Evolutionary conservation across 2,329 filamentous ascomycete genomes (phyloP).

Genomic region (Dothideomycetes sp.): DNA sequence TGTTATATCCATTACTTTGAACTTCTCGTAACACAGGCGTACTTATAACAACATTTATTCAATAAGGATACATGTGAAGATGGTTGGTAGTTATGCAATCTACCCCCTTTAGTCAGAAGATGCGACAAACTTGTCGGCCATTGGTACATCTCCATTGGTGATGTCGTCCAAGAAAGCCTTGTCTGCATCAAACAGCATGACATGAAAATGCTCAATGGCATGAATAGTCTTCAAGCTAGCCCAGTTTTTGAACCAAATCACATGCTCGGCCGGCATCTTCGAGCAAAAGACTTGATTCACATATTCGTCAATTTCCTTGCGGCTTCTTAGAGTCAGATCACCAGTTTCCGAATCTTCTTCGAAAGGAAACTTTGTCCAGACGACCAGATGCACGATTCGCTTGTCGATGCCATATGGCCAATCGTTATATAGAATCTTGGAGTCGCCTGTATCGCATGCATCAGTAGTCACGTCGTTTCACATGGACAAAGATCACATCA

Average conservation of each 20-base stretch:
- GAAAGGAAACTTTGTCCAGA: constrained; percentile 86
- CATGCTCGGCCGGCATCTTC: constrained; percentile 37
- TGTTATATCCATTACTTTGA: too few species aligned
- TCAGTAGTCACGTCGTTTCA: constrained; percentile 8
- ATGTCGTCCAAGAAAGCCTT: constrained; percentile 56
- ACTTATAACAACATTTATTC: too few species aligned
- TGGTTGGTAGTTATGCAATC: too few species aligned
- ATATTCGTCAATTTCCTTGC: constrained; percentile 57
- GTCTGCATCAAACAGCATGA: constrained; percentile 76
- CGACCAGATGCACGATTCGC: constrained; percentile 71
- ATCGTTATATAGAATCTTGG: constrained; percentile 76
- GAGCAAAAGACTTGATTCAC: constrained; percentile 56
- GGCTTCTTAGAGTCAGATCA: constrained; percentile 54
- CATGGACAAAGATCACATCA: constrained; percentile 20
- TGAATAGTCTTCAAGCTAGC: constrained; percentile 71
- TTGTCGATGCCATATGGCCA: constrained; percentile 84
- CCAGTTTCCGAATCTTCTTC: constrained; percentile 55
- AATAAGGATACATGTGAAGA: too few species aligned
- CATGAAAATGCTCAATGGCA: constrained; percentile 86
- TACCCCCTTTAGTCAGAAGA: too few species aligned
- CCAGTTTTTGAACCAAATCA: constrained; percentile 94
- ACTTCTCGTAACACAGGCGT: too few species aligned
- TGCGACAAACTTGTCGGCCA: constrained; percentile 31
- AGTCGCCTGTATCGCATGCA: constrained; percentile 36
- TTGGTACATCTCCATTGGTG: constrained; percentile 62